These are phyloP conservation scores for Exophiala calicioides DNA, from an alignment of 2,329 filamentous ascomycete species.

Conservation along the genomic window DNA sequence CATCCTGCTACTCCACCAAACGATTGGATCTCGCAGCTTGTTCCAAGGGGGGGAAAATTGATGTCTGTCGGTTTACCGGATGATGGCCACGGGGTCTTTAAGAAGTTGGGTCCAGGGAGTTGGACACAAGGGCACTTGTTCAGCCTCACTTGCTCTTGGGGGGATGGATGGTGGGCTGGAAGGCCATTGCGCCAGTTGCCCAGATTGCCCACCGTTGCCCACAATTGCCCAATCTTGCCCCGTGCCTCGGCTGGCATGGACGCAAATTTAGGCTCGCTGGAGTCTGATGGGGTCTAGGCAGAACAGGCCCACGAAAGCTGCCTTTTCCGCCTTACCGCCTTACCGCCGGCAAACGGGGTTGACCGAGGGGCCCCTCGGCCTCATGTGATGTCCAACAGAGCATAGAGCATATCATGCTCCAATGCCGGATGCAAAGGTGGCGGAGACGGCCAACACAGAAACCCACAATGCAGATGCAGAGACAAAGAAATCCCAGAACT, in stretches of 20 bases:
- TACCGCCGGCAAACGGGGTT: too few relatives aligned
- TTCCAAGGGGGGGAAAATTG: not conserved
- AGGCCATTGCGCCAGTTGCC: not conserved
- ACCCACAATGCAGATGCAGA: constrained; percentile 1
- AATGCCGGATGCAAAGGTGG: not conserved
- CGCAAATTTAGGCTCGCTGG: not conserved
- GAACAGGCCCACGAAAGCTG: too few relatives aligned
- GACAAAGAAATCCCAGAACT: constrained; percentile 7
- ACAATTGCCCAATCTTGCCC: not conserved
- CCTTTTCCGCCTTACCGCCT: too few relatives aligned
- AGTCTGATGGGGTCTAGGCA: constrained; percentile 1
- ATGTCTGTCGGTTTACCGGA: constrained; percentile 15
- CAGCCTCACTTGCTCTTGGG: constrained; percentile 5
- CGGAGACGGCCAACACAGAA: not conserved
- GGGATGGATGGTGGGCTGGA: not conserved
- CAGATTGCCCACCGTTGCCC: not conserved
- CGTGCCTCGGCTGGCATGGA: constrained; percentile 11
- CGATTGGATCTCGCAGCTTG: not conserved
- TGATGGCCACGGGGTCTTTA: not conserved
- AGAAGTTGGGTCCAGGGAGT: not conserved
- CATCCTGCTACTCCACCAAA: constrained; percentile 8
- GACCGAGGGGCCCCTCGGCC: too few relatives aligned
- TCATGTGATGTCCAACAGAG: too few relatives aligned
- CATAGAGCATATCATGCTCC: too few relatives aligned
- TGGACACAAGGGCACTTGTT: not conserved